Percentiles rank a stretch among this genome's conserved stretches.
Evolutionary conservation across 192 early-diverging fungal genomes (phyloP).

Genomic region (Backusella westeae): DNA sequence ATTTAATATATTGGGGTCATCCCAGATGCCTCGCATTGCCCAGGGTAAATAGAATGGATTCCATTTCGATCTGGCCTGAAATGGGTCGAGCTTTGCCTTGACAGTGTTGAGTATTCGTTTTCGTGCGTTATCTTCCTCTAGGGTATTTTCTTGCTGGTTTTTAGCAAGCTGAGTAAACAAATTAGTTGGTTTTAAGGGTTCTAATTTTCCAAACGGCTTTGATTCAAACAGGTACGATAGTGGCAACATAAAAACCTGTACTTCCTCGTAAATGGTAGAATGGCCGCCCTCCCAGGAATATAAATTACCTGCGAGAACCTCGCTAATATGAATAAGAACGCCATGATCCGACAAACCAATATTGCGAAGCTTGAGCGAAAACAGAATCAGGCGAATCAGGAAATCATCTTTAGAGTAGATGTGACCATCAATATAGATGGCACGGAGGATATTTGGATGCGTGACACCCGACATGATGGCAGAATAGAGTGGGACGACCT

Average conservation of each 20-base stretch:
- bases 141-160: neutral
- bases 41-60: constrained; percentile 95
- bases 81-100: constrained; percentile 42
- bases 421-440: constrained; percentile 84
- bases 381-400: constrained; percentile 81
- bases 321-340: constrained; percentile 81
- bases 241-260: constrained; percentile 75
- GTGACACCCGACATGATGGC: constrained; percentile 62
- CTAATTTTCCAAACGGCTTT: constrained; percentile 31
- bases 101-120: neutral
- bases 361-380: constrained; percentile 86
- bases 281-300: constrained; percentile 89
- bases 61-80: constrained; percentile 64
- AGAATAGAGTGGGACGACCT: constrained; percentile 92
- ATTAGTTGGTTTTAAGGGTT: neutral
- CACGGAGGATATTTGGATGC: constrained; percentile 85
- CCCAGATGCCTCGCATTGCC: constrained; percentile 83
- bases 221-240: constrained; percentile 50
- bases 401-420: constrained; percentile 83
- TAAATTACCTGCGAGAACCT: constrained; percentile 83
- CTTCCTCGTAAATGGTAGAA: constrained; percentile 90
- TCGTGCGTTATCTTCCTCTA: neutral
- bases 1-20: constrained; percentile 61
- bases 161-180: neutral
- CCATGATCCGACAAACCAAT: constrained; percentile 85